Percentiles rank a stretch among this genome's conserved stretches.
Evolutionary conservation across 768 basidiomycete genomes (phyloP).

Genomic region (Lanmaoa rubissima): DNA sequence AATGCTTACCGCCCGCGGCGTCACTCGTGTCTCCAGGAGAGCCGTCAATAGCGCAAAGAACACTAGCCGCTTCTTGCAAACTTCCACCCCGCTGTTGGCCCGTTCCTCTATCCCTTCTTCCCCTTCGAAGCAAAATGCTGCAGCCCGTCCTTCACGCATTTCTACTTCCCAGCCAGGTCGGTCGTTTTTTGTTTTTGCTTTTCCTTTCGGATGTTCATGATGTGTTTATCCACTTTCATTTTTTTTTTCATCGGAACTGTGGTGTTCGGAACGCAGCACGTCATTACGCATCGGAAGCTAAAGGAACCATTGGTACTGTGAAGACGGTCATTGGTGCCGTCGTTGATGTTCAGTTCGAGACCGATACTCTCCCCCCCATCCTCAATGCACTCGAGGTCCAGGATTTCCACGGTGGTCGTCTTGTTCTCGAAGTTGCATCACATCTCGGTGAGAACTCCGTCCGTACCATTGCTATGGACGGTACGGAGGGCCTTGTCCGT

Average conservation of each 20-base stretch:
- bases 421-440: constrained; percentile 98
- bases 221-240: neutral
- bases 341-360: constrained; percentile 98
- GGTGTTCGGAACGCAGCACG: constrained; percentile 49
- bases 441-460: constrained; percentile 99
- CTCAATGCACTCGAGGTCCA: constrained; percentile 99
- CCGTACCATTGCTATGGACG: constrained; percentile 99
- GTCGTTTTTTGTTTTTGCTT: constrained; percentile 23
- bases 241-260: neutral
- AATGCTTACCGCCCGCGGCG: constrained; percentile 86
- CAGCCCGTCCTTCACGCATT: constrained; percentile 48
- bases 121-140: constrained; percentile 44
- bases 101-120: constrained; percentile 47
- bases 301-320: constrained; percentile 69
- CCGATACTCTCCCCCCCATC: constrained; percentile 88
- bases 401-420: constrained; percentile 89
- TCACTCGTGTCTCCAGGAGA: constrained; percentile 85
- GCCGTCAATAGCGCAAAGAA: constrained; percentile 73
- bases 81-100: constrained; percentile 58
- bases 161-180: constrained; percentile 53
- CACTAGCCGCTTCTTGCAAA: constrained; percentile 79
- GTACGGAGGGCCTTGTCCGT: constrained; percentile 99
- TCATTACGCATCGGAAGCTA: constrained; percentile 89
- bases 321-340: constrained; percentile 99
- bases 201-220: neutral